Percentiles rank a stretch among this genome's conserved stretches.
These are phyloP conservation scores for Blastosporella zonata DNA, from an alignment of 1,284 basidiomycete species.

Conservation along the genomic window DNA sequence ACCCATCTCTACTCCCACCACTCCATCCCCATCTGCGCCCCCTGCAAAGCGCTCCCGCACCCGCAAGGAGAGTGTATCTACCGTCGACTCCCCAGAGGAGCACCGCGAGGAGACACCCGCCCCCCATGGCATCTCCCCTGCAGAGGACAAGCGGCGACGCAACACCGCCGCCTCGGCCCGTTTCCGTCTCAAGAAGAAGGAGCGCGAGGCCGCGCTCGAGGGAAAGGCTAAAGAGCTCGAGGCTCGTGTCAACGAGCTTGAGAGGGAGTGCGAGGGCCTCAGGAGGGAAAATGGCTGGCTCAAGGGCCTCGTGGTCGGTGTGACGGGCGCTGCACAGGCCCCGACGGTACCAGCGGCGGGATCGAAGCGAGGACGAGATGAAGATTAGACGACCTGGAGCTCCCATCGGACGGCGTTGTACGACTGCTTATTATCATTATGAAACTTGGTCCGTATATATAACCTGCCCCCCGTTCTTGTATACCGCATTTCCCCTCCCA, in stretches of 20 bases:
- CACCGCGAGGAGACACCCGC: conserved; percentile 14
- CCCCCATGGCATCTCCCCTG: conserved; percentile 36
- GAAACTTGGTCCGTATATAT: background rate
- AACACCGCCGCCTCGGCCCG: conserved; percentile 98
- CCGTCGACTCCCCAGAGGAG: conserved; percentile 27
- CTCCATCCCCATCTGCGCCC: conserved; percentile 15
- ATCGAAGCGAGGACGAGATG: conserved; percentile 23
- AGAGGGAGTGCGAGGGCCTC: conserved; percentile 88
- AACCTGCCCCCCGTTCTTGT: background rate
- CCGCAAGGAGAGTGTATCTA: conserved; percentile 46
- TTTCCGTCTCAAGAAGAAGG: conserved; percentile 98
- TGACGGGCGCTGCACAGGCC: conserved; percentile 62
- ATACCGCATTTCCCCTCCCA: background rate
- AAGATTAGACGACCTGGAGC: conserved; percentile 6
- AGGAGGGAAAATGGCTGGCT: conserved; percentile 94
- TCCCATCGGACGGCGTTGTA: background rate
- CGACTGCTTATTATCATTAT: conserved; percentile 11
- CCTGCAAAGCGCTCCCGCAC: conserved; percentile 55
- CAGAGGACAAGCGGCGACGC: conserved; percentile 90
- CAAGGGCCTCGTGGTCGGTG: conserved; percentile 89
- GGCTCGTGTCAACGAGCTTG: conserved; percentile 75
- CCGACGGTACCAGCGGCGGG: conserved; percentile 19
- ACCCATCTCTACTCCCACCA: conserved; percentile 23
- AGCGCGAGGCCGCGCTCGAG: conserved; percentile 92
- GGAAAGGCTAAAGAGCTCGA: conserved; percentile 89